phyloP scores from a whole-genome alignment of 1,139 yeast genomes.

The Debaryomyces singareniensis region DNA sequence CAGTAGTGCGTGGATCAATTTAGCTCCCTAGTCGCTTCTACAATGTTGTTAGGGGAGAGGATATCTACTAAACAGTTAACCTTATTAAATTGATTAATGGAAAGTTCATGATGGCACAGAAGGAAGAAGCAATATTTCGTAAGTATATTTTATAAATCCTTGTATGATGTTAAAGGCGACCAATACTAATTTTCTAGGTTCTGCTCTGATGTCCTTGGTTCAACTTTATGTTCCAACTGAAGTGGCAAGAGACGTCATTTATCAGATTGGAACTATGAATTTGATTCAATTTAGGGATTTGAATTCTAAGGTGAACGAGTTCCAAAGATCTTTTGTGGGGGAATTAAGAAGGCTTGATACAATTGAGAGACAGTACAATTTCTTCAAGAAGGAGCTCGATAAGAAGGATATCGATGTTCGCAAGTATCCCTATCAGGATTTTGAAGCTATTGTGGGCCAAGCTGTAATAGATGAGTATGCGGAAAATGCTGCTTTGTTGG shows the following conservation, averaged over 20 bases:
- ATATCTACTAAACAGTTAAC: too few relatives aligned
- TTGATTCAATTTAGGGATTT: conserved; percentile 65
- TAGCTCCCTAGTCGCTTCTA: too few relatives aligned
- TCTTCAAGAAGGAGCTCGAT: conserved; percentile 44
- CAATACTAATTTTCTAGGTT: conserved; percentile 25
- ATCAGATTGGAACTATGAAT: conserved; percentile 59
- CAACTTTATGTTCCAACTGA: conserved; percentile 72
- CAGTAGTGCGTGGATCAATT: too few relatives aligned
- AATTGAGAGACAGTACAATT: conserved; percentile 57
- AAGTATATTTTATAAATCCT: conserved; percentile 14
- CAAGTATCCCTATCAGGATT: conserved; percentile 45
- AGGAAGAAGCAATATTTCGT: conserved; percentile 71
- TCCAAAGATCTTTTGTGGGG: conserved; percentile 66
- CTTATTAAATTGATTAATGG: too few relatives aligned
- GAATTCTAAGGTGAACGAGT: conserved; percentile 59
- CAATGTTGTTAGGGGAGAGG: too few relatives aligned
- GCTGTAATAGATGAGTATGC: conserved; percentile 72
- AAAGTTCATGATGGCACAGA: conserved; percentile 16
- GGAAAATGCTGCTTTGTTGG: conserved; percentile 53
- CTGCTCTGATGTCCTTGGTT: conserved; percentile 77
- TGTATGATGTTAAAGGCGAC: neutral
- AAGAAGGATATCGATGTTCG: conserved; percentile 39
- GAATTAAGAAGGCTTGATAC: conserved; percentile 66
- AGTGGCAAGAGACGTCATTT: conserved; percentile 58
- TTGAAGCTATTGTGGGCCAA: conserved; percentile 34